Evolutionary conservation across 2,329 filamentous ascomycete species (phyloP).

Genomic region (Allantophomopsis cytisporea): DNA sequence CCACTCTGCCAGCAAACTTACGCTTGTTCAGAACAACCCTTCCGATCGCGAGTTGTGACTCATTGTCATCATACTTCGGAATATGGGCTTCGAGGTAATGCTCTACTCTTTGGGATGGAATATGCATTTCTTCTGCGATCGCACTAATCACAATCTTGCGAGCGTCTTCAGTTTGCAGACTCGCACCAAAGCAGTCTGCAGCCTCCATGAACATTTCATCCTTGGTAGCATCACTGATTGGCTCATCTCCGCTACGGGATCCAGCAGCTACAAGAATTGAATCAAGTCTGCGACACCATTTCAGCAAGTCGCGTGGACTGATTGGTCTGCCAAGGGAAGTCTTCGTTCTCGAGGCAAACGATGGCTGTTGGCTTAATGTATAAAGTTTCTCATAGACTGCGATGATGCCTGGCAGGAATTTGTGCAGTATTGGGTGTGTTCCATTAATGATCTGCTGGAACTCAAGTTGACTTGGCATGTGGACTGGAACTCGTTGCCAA

Average conservation of each 20-base stretch:
- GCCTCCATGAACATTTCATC: constrained; percentile 91
- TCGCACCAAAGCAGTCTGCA: constrained; percentile 81
- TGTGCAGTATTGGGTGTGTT: constrained; percentile 56
- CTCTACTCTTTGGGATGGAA: constrained; percentile 69
- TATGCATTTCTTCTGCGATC: constrained; percentile 78
- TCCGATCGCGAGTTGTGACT: constrained; percentile 47
- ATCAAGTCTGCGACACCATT: constrained; percentile 74
- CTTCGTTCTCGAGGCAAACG: constrained; percentile 30
- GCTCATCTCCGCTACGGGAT: constrained; percentile 52
- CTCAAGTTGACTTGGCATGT: constrained; percentile 53
- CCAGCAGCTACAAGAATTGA: constrained; percentile 47
- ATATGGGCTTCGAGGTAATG: constrained; percentile 65
- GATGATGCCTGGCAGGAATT: constrained; percentile 44
- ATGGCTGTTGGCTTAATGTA: constrained; percentile 24
- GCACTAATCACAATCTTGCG: constrained; percentile 46
- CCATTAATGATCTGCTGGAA: constrained; percentile 59
- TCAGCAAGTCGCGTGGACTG: constrained; percentile 70
- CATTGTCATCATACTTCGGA: constrained; percentile 51
- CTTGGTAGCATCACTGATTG: constrained; percentile 55
- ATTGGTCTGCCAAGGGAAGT: constrained; percentile 36
- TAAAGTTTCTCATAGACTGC: constrained; percentile 42
- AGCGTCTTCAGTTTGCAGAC: constrained; percentile 52
- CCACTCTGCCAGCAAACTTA: constrained; percentile 33
- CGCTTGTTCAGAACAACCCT: constrained; percentile 44
- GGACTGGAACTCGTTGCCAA: constrained; percentile 67